A percentile compares a stretch with the other conserved stretches of the same genome.
Conservation (phyloP, 139 green algal genomes). For the Choricystis sp. region DNA sequence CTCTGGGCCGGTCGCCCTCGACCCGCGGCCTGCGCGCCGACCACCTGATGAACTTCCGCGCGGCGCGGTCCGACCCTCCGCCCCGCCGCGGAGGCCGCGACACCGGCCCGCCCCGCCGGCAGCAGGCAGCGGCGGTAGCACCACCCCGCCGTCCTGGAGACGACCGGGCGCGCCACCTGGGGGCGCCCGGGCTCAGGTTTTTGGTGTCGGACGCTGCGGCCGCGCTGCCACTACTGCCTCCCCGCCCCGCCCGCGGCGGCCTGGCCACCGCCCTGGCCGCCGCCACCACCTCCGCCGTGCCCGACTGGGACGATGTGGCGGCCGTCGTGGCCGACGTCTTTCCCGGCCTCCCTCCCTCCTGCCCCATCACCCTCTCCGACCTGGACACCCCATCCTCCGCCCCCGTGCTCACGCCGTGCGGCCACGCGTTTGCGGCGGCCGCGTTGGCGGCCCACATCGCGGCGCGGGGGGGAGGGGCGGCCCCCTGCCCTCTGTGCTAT, state of each 20-base stretch:
- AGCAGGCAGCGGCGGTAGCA: too few relatives aligned
- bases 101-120: too few relatives aligned
- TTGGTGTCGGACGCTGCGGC: background rate
- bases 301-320: background rate
- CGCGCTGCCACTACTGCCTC: too few relatives aligned
- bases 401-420: conserved; percentile 65
- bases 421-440: conserved; percentile 57
- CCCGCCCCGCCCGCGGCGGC: too few relatives aligned
- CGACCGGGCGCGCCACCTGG: background rate
- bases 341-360: background rate
- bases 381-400: conserved; percentile 3
- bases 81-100: too few relatives aligned
- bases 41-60: background rate
- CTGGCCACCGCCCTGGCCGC: background rate
- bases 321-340: background rate
- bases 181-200: background rate
- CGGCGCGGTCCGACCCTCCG: background rate
- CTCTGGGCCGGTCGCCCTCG: too few relatives aligned
- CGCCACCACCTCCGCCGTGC: background rate
- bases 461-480: background rate
- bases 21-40: background rate
- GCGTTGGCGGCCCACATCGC: conserved; percentile 58
- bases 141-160: background rate
- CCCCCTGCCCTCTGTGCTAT: conserved; percentile 50
- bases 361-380: background rate